Evolutionary conservation across 2,329 filamentous ascomycete genomes (phyloP).

Genomic region (Ilyonectria mors-panacis): DNA sequence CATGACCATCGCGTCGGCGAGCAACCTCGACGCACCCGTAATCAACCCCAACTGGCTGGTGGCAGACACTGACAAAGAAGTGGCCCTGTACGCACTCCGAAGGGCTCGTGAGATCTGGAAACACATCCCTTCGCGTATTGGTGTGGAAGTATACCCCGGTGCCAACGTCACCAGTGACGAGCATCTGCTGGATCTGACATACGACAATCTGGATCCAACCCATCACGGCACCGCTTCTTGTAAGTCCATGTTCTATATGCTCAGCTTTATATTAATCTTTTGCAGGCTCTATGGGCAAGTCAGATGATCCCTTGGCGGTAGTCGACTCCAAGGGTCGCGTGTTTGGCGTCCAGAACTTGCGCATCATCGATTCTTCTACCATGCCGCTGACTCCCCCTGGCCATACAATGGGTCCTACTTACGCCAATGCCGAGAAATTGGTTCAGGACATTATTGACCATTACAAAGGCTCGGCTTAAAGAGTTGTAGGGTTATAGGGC

Average conservation of each 20-base stretch:
- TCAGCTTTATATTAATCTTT: conserved; percentile 21
- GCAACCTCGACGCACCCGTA: conserved; percentile 55
- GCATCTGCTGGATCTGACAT: conserved; percentile 56
- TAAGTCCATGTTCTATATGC: conserved; percentile 1
- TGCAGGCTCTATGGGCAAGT: conserved; percentile 43
- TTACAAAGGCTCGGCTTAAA: conserved; percentile 1
- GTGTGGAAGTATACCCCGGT: conserved; percentile 49
- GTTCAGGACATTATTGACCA: conserved; percentile 9
- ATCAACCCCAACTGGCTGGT: conserved; percentile 64
- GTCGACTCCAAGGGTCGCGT: conserved; percentile 38
- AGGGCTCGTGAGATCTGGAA: conserved; percentile 24
- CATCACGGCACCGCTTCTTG: conserved; percentile 3
- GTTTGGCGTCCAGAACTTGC: conserved; percentile 33
- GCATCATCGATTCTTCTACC: conserved; percentile 35
- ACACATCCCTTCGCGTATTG: conserved; percentile 52
- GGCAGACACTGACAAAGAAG: conserved; percentile 58
- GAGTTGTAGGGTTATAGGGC: neutral
- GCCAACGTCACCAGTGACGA: conserved; percentile 56
- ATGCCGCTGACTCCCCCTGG: conserved; percentile 34
- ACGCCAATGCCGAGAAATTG: conserved; percentile 42
- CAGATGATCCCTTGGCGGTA: conserved; percentile 35
- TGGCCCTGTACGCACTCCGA: conserved; percentile 57
- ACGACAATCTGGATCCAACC: conserved; percentile 19
- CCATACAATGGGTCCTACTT: conserved; percentile 34
- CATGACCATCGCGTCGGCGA: conserved; percentile 56